Evolutionary conservation across 2,329 filamentous ascomycete genomes (phyloP).

Genomic region (Talaromyces amestolkiae): DNA sequence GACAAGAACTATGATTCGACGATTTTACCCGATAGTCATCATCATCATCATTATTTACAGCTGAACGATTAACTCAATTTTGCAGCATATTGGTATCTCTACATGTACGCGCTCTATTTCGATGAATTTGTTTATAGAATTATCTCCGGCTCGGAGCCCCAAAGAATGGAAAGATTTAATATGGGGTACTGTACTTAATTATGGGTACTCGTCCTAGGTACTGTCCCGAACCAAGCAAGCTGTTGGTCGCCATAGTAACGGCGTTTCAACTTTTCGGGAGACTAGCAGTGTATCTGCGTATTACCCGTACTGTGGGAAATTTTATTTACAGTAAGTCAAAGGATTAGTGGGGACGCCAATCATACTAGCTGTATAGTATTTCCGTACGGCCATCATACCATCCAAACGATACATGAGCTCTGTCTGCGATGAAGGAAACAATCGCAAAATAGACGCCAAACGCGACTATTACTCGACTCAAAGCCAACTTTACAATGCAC

Average conservation of each 20-base stretch:
- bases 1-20: neutral
- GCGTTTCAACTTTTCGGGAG: neutral
- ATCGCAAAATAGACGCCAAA: constrained; percentile 6
- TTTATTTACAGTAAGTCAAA: neutral
- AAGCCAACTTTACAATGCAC: neutral
- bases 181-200: neutral
- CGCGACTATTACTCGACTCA: neutral
- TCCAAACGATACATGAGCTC: neutral
- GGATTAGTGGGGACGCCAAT: neutral
- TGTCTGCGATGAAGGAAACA: neutral
- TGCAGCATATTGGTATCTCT: too few species aligned
- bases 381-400: neutral
- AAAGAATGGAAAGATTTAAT: neutral
- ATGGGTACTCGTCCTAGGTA: neutral
- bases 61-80: too few species aligned
- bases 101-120: neutral
- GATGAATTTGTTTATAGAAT: neutral
- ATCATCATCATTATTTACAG: neutral
- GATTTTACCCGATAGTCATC: too few species aligned
- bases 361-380: neutral
- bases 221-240: neutral
- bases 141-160: too few species aligned
- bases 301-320: neutral
- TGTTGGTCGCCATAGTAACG: constrained; percentile 11
- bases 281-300: neutral